These are phyloP conservation scores for Colletotrichum godetiae DNA, from an alignment of 2,329 filamentous ascomycete genomes.

Conservation along the genomic window DNA sequence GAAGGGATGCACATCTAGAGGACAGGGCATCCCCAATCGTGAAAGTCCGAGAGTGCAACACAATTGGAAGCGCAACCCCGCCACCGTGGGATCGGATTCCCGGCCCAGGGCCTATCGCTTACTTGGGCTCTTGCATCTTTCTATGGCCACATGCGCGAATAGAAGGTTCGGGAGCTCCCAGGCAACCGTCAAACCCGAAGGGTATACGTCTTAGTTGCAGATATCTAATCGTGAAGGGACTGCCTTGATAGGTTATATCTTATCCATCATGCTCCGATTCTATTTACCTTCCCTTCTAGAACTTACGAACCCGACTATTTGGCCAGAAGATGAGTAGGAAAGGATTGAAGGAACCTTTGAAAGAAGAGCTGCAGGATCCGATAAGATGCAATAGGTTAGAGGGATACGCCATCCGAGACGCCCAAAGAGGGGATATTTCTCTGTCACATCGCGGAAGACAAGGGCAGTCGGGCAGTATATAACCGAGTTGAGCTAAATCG, in stretches of 20 bases:
- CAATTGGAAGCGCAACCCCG: constrained; percentile 1
- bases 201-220: background rate
- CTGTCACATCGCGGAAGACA: too few relatives aligned
- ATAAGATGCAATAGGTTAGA: background rate
- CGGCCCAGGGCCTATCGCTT: background rate
- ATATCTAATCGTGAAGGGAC: background rate
- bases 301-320: background rate
- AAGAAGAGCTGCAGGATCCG: background rate
- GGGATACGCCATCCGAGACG: background rate
- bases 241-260: background rate
- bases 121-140: background rate
- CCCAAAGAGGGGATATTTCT: background rate
- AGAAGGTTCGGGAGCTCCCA: background rate
- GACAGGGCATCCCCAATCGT: background rate
- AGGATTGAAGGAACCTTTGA: background rate
- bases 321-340: background rate
- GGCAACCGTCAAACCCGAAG: too few relatives aligned
- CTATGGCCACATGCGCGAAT: background rate
- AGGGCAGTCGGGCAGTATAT: background rate
- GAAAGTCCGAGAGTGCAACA: constrained; percentile 19
- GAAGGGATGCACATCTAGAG: background rate
- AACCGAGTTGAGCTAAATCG: background rate
- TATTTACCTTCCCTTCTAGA: background rate
- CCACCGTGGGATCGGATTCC: constrained; percentile 13
- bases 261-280: background rate